phyloP scores from a whole-genome alignment of 2,329 filamentous ascomycete genomes.

The Calonectria ilicicola region DNA sequence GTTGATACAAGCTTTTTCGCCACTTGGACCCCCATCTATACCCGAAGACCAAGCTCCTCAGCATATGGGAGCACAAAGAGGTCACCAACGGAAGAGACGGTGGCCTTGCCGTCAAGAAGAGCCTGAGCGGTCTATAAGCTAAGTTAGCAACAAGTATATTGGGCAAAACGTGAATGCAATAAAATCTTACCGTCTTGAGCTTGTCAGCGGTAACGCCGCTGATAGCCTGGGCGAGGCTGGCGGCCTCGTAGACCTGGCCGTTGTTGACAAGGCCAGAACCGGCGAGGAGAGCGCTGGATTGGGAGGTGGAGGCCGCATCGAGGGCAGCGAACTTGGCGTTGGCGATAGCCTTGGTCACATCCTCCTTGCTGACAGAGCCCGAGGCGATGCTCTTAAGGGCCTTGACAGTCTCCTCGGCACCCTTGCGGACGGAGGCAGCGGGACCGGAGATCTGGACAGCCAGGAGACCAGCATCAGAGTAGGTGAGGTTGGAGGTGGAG shows the following conservation, averaged over 20 bases:
- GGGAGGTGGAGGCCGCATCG: constrained; percentile 82
- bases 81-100: constrained; percentile 91
- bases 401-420: constrained; percentile 82
- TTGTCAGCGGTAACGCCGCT: constrained; percentile 86
- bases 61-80: constrained; percentile 91
- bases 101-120: constrained; percentile 88
- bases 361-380: constrained; percentile 83
- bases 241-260: constrained; percentile 86
- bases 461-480: constrained; percentile 95
- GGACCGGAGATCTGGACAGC: constrained; percentile 84
- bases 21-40: constrained; percentile 71
- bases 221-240: constrained; percentile 81
- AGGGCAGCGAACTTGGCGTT: constrained; percentile 94
- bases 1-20: constrained; percentile 57
- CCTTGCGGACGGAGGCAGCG: constrained; percentile 78
- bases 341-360: constrained; percentile 90
- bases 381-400: constrained; percentile 84
- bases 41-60: constrained; percentile 92
- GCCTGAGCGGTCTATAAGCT: constrained; percentile 81
- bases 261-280: constrained; percentile 86
- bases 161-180: constrained; percentile 25
- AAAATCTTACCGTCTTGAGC: constrained; percentile 81
- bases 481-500: constrained; percentile 82
- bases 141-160: constrained; percentile 42
- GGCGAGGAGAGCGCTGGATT: constrained; percentile 83